phyloP scores from a whole-genome alignment of 2,329 filamentous ascomycete genomes.

The Dothistroma pini region DNA sequence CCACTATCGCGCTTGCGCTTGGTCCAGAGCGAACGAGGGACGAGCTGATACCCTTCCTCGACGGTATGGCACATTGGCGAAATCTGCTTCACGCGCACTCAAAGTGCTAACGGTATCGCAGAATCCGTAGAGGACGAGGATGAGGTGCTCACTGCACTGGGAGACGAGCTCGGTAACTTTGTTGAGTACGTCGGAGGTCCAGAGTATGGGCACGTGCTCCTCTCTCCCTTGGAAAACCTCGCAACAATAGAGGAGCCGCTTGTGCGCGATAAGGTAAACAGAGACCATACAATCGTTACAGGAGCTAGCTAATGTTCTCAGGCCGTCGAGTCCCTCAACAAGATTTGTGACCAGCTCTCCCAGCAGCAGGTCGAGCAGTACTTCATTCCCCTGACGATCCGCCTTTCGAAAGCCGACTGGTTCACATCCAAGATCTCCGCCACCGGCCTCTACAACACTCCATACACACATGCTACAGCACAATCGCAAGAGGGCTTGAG shows the following conservation, averaged over 20 bases:
- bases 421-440: slow-evolving; percentile 99
- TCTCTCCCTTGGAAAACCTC: slow-evolving; percentile 95
- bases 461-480: slow-evolving; percentile 86
- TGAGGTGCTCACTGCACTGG: slow-evolving; percentile 93
- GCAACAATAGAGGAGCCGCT: slow-evolving; percentile 98
- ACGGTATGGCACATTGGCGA: slow-evolving; percentile 63
- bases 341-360: slow-evolving; percentile 92
- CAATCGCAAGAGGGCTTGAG: slow-evolving; percentile 87
- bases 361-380: slow-evolving; percentile 92
- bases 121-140: slow-evolving; percentile 99
- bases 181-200: slow-evolving; percentile 97
- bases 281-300: slow-evolving; percentile 18
- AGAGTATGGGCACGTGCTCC: slow-evolving; percentile 89
- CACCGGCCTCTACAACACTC: slow-evolving; percentile 88
- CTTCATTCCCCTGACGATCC: slow-evolving; percentile 92
- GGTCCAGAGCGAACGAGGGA: slow-evolving; percentile 96
- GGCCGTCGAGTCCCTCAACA: slow-evolving; percentile 99
- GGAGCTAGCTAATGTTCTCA: slow-evolving; percentile 43
- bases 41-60: slow-evolving; percentile 97
- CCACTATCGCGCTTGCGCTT: slow-evolving; percentile 93
- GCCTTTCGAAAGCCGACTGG: slow-evolving; percentile 99
- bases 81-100: slow-evolving; percentile 4
- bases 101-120: slow-evolving; percentile 45
- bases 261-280: slow-evolving; percentile 88
- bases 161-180: slow-evolving; percentile 93